Percentiles rank a stretch among this genome's conserved stretches.
Evolutionary conservation across 371 early-diverging fungal species (phyloP).

Genomic region (Amoeboradix gromovi): DNA sequence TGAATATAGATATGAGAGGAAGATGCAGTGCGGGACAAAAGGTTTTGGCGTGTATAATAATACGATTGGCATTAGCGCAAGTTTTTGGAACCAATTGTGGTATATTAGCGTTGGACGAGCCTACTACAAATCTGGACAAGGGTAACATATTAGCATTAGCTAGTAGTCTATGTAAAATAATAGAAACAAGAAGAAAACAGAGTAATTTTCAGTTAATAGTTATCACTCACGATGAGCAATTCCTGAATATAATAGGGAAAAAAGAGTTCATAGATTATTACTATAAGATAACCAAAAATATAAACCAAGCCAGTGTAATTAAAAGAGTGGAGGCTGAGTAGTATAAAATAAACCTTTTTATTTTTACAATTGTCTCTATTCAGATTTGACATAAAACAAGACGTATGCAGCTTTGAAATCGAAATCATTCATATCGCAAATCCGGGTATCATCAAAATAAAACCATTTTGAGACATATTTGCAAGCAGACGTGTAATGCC

Average conservation of each 20-base stretch:
- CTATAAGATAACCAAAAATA: conserved; percentile 46
- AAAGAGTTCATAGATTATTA: conserved; percentile 49
- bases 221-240: conserved; percentile 98
- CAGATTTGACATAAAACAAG: conserved; percentile 17
- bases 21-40: conserved; percentile 97
- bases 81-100: conserved; percentile 80
- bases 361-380: not conserved
- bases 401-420: conserved; percentile 30
- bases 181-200: conserved; percentile 40
- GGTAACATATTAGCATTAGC: conserved; percentile 81
- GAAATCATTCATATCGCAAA: conserved; percentile 28
- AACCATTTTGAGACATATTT: conserved; percentile 51
- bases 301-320: conserved; percentile 11
- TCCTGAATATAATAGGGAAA: conserved; percentile 52
- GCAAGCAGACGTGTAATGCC: conserved; percentile 81
- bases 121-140: conserved; percentile 94
- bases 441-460: conserved; percentile 66
- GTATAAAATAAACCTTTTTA: too few relatives aligned
- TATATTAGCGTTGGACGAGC: conserved; percentile 93
- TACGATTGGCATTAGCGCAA: conserved; percentile 90
- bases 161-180: conserved; percentile 39
- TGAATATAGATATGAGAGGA: conserved; percentile 87
- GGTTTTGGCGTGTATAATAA: conserved; percentile 81
- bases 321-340: not conserved
- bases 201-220: conserved; percentile 87